Evolutionary conservation across 768 basidiomycete genomes (phyloP), one percentile per base, ranked within the genome.

Genomic region (Lentinula sp.): DNA sequence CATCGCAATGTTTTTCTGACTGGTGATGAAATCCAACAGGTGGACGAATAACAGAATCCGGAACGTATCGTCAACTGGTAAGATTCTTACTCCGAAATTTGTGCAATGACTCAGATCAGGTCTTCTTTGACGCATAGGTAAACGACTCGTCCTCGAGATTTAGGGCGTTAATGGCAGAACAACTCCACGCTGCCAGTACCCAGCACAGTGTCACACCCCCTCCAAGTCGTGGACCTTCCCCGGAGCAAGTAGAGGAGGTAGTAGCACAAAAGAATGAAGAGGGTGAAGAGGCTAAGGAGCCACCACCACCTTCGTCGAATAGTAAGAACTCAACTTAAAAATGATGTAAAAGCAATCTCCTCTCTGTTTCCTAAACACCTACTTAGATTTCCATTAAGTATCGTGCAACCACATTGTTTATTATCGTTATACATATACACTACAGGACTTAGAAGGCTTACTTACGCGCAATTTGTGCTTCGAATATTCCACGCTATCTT

Each of bases 121-220:
- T 4, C 35, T 54, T 5, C 21, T 40, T 2, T 39, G 10, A 6
- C 9, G 5, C 21, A 10, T 13, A 56, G 55, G 55, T 88, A n/a
- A 78, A 81, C 63, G 80, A 79, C 31, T 75, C 76, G 57, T 84
- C 87, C 67, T 94, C 93, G 46, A 80, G 93, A 57, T 97, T 97
- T 80, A 82, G 93, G 10, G 76, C 78, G 7, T 80, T 97, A 51
- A 95, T 97, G 93, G 91, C 92, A 23, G 92, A 93, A 3, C 95
- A 97, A 68, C 75, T 96, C 49, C 83, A 76, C 61, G 82, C 89
- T 23, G 40, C 55, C 23, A 42, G 15, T n/a, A 43, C 55, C 10
- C 55, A 56, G 13, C 37, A 43, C 13, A 9, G 10, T 6, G 2
- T 21, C 21, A 31, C 37, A 31, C 42, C 40, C 13, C 40, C 43